Conservation (phyloP, 2,329 filamentous ascomycete genomes). For the Alternaria brassicae region DNA sequence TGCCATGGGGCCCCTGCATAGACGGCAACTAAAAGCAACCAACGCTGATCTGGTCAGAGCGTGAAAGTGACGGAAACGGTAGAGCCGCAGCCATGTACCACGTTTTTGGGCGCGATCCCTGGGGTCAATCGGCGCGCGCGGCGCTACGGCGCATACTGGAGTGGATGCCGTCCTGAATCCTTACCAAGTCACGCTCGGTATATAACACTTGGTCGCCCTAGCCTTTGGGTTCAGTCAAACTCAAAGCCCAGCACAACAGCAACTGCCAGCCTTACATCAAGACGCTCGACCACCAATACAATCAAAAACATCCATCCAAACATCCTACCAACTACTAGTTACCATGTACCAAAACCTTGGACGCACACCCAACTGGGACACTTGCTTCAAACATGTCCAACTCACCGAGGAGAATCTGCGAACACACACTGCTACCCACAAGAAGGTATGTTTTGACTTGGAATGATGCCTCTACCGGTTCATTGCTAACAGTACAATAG, state of each 20-base stretch:
- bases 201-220: constrained; percentile 20
- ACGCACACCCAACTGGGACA: constrained; percentile 16
- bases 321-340: background rate
- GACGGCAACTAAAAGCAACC: constrained; percentile 26
- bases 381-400: constrained; percentile 18
- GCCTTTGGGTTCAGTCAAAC: constrained; percentile 6
- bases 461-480: background rate
- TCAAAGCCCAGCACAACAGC: constrained; percentile 4
- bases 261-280: background rate
- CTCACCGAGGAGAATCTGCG: constrained; percentile 45
- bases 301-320: background rate
- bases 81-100: constrained; percentile 30
- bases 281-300: background rate
- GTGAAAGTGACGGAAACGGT: constrained; percentile 25
- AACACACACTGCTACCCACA: constrained; percentile 34
- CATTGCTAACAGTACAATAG: constrained; percentile 12
- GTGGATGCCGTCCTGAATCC: constrained; percentile 19
- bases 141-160: constrained; percentile 28
- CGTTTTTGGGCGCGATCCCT: constrained; percentile 31
- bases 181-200: constrained; percentile 7
- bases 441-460: constrained; percentile 27
- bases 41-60: constrained; percentile 26
- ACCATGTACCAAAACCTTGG: constrained; percentile 22
- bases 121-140: constrained; percentile 23
- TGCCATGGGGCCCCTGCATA: constrained; percentile 28